Evolutionary conservation across 2,329 filamentous ascomycete species (phyloP).

Genomic region (Cladobotryum protrusum): DNA sequence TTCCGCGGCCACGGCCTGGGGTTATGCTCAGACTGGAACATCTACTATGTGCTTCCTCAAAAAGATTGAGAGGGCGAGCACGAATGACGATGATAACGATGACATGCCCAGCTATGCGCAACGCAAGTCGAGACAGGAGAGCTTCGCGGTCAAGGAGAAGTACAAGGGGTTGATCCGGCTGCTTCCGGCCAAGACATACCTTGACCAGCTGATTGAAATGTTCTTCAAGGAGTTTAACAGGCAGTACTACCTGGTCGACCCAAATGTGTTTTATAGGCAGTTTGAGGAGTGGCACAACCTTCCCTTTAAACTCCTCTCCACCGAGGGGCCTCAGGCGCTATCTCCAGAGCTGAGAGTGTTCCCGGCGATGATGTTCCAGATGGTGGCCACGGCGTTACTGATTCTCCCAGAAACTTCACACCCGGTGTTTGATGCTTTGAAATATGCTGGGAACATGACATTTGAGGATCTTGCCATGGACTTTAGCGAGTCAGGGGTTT

Average conservation of each 20-base stretch:
- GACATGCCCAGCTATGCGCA: constrained; percentile 4
- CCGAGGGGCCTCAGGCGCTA: constrained; percentile 44
- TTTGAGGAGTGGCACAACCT: constrained; percentile 49
- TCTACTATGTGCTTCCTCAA: constrained; percentile 51
- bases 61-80: constrained; percentile 41
- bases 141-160: constrained; percentile 42
- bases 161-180: constrained; percentile 55
- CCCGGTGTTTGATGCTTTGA: constrained; percentile 47
- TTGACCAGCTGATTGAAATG: constrained; percentile 48
- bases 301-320: constrained; percentile 45
- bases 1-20: constrained; percentile 43
- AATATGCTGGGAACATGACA: constrained; percentile 53
- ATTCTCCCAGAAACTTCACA: constrained; percentile 43
- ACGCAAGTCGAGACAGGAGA: constrained; percentile 19
- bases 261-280: constrained; percentile 44
- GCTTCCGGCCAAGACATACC: constrained; percentile 47
- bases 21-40: constrained; percentile 46
- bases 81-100: constrained; percentile 27
- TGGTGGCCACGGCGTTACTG: constrained; percentile 49
- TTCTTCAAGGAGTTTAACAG: constrained; percentile 55
- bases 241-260: constrained; percentile 52
- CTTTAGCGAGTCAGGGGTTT: constrained; percentile 53
- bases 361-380: constrained; percentile 54
- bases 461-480: constrained; percentile 55
- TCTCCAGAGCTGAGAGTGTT: constrained; percentile 48